Evolutionary conservation across 345 rosid species (phyloP), one percentile per base, ranked within the genome.

Genomic region (Raphanus raphanistrum): DNA sequence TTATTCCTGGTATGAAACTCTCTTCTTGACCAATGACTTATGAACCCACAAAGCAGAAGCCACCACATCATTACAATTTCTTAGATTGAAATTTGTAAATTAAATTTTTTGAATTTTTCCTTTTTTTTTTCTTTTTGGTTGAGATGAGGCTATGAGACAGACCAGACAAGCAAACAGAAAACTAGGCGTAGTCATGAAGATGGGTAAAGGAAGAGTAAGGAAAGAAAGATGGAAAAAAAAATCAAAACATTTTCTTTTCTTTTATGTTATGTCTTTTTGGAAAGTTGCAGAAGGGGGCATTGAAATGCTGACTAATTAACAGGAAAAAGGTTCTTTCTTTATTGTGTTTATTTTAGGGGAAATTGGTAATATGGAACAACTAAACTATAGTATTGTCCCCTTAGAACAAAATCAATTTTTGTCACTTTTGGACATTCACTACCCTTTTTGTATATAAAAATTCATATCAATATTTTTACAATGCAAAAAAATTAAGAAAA

Each of bases 31-130:
- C 95, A 74, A 75, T 87, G 90, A 87, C 92, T 84, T 68, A 85
- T 77, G 87, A 85, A 88, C 84, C 84, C 87, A 85, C 88, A 83
- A 85, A 90, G 91, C 86, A 84, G 92, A 87, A 87, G 92, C 90
- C 92, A 79, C 79, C 94, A 88, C 90, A 90, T 78, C 72, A 71
- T 16, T 60, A 9, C 16, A 8, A 15, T 29, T 65, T 72, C 16
- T 4, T 13, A 62, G 80, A 83, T 64, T 68, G 31, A 4, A 4
- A n/a, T 50, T 41, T 8, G 11, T 8, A 2, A 15, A 60, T 78
- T 72, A 43, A 31, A 67, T 74, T 83, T 50, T 77, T 72, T 55
- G 73, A 32, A 33, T 72, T 64, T 64, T 81, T n/a, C 54, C 75
- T 71, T 74, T 66, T 76, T 2, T 81, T 54, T 8, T 63, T 17